phyloP scores from a whole-genome alignment of 129 eudicot species.

The Dittrichia graveolens region DNA sequence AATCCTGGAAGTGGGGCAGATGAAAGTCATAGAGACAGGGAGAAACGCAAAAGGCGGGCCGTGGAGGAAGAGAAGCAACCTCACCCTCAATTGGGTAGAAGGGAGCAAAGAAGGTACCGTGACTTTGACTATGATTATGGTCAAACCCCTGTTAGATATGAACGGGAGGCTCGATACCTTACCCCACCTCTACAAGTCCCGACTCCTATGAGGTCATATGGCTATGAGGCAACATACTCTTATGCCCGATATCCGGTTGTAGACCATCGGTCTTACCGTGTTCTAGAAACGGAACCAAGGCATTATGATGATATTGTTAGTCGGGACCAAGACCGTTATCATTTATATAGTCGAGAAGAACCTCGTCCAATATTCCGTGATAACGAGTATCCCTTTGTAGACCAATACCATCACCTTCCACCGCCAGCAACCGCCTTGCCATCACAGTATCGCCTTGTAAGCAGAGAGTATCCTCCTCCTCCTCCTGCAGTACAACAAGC shows the following conservation, averaged over 20 bases:
- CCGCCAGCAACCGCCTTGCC: too few relatives aligned
- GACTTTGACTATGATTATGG: slow-evolving; percentile 20
- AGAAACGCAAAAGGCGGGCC: slow-evolving; percentile 33
- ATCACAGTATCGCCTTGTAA: slow-evolving; percentile 37
- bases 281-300: slow-evolving; percentile 29
- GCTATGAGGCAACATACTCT: slow-evolving; percentile 49
- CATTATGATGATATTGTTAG: too few relatives aligned
- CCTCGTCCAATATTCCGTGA: slow-evolving; percentile 47
- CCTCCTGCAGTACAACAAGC: slow-evolving; percentile 23
- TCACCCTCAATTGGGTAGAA: slow-evolving; percentile 26
- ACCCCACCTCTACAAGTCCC: slow-evolving; percentile 31
- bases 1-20: neutral
- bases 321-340: slow-evolving; percentile 45
- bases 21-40: slow-evolving; percentile 22
- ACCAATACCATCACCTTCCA: too few relatives aligned
- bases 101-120: slow-evolving; percentile 28
- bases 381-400: too few relatives aligned
- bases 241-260: slow-evolving; percentile 28
- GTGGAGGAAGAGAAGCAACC: slow-evolving; percentile 38
- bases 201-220: slow-evolving; percentile 37
- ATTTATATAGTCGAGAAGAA: slow-evolving; percentile 37
- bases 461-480: slow-evolving; percentile 38
- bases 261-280: slow-evolving; percentile 37
- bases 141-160: slow-evolving; percentile 40
- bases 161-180: slow-evolving; percentile 37